Evolutionary conservation across 2,329 filamentous ascomycete genomes (phyloP).

Genomic region (Penicillium frequentans): DNA sequence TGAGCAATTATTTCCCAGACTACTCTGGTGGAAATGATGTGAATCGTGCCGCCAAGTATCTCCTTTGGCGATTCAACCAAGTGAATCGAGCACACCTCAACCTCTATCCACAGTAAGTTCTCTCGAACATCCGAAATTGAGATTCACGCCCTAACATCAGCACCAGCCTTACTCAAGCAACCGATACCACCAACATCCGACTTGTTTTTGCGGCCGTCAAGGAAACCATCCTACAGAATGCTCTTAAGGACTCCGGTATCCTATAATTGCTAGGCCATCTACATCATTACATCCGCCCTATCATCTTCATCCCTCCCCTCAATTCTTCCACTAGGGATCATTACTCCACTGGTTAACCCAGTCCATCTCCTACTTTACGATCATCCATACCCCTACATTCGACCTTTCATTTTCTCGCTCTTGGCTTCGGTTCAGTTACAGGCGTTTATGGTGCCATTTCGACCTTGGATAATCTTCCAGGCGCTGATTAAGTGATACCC

Average conservation of each 20-base stretch:
- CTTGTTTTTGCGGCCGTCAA: conserved; percentile 98
- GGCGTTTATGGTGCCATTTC: conserved; percentile 21
- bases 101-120: conserved; percentile 89
- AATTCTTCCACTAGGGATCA: not conserved
- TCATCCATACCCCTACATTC: conserved; percentile 12
- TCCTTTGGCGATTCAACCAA: conserved; percentile 98
- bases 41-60: conserved; percentile 95
- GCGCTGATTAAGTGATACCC: conserved; percentile 19
- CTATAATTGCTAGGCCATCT: conserved; percentile 44
- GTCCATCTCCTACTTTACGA: conserved; percentile 10
- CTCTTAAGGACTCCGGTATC: conserved; percentile 96
- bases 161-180: conserved; percentile 89
- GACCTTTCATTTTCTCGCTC: not conserved
- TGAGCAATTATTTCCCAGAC: conserved; percentile 95
- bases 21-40: conserved; percentile 98
- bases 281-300: not conserved
- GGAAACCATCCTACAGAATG: conserved; percentile 97
- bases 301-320: not conserved
- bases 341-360: not conserved
- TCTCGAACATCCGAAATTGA: not conserved
- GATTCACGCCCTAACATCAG: not conserved
- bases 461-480: conserved; percentile 16
- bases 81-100: conserved; percentile 96
- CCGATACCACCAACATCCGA: conserved; percentile 96
- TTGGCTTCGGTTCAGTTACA: conserved; percentile 19